Conservation (phyloP, 495 filamentous ascomycete genomes). For the Xylaria acuta region DNA sequence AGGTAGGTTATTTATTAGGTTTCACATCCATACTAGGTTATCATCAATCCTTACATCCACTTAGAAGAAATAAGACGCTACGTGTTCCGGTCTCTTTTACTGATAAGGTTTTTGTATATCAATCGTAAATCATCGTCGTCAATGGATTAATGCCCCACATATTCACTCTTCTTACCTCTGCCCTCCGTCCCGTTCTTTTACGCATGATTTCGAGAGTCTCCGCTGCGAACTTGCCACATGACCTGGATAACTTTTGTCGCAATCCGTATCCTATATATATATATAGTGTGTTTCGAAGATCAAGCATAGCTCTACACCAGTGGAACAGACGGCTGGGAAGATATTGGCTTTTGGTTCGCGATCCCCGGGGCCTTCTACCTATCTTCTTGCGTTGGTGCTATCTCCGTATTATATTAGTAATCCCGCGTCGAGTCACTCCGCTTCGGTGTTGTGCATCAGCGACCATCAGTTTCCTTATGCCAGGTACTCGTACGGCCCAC, state of each 20-base stretch:
- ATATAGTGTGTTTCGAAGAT: neutral
- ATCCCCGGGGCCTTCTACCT: neutral
- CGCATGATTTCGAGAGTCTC: neutral
- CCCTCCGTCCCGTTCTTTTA: neutral
- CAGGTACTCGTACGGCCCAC: neutral
- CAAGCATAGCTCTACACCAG: neutral
- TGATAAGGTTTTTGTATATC: neutral
- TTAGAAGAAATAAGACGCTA: neutral
- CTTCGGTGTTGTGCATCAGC: neutral
- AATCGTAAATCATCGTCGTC: neutral
- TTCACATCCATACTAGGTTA: no score
- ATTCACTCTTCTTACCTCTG: conserved; percentile 1
- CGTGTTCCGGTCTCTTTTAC: neutral
- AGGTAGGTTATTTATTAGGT: no score
- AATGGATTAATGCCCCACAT: neutral
- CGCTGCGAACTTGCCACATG: conserved; percentile 18
- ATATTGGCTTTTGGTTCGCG: conserved; percentile 2
- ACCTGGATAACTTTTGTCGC: neutral
- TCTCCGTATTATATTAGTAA: neutral
- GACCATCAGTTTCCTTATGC: neutral
- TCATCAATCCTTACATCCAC: neutral
- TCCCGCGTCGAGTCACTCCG: neutral
- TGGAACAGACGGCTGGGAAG: neutral
- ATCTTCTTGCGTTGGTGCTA: conserved; percentile 2
- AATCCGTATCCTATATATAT: neutral